A percentile compares a stretch with the other conserved stretches of the same genome.
These are phyloP conservation scores for Russula griseocarnosa DNA, from an alignment of 768 basidiomycete genomes.

Conservation along the genomic window DNA sequence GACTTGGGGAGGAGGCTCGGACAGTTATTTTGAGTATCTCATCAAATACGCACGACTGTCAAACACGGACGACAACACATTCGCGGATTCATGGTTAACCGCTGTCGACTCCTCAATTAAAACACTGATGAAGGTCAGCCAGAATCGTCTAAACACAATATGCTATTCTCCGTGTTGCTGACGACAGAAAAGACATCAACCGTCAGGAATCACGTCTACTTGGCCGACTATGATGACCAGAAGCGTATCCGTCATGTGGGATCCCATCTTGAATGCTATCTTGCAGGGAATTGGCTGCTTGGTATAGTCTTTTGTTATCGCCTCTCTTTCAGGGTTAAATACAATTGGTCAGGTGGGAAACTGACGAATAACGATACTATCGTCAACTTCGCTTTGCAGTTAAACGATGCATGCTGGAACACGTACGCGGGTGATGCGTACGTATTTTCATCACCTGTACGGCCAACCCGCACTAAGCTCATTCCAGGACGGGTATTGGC, in stretches of 20 bases:
- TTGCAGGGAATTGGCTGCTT: slow-evolving; percentile 72
- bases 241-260: slow-evolving; percentile 48
- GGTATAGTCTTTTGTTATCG: slow-evolving; percentile 37
- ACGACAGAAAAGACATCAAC: slow-evolving; percentile 51
- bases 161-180: not conserved
- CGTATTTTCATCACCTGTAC: slow-evolving; percentile 27
- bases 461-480: not conserved
- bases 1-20: slow-evolving; percentile 69
- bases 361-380: slow-evolving; percentile 69
- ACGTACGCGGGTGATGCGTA: slow-evolving; percentile 71
- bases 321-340: not conserved
- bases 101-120: slow-evolving; percentile 71
- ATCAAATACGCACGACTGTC: slow-evolving; percentile 68
- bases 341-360: slow-evolving; percentile 48
- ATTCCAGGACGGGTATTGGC: slow-evolving; percentile 67
- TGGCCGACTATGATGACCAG: slow-evolving; percentile 57
- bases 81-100: slow-evolving; percentile 61
- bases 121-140: slow-evolving; percentile 48
- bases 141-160: accelerated
- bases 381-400: slow-evolving; percentile 52
- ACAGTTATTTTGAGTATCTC: slow-evolving; percentile 75
- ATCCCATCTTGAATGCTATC: slow-evolving; percentile 72
- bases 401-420: slow-evolving; percentile 76
- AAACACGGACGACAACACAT: slow-evolving; percentile 59
- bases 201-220: slow-evolving; percentile 56